Evolutionary conservation across 2,329 filamentous ascomycete genomes (phyloP), one percentile per base, ranked within the genome.

Genomic region (Chrysoporthe austroafricana): DNA sequence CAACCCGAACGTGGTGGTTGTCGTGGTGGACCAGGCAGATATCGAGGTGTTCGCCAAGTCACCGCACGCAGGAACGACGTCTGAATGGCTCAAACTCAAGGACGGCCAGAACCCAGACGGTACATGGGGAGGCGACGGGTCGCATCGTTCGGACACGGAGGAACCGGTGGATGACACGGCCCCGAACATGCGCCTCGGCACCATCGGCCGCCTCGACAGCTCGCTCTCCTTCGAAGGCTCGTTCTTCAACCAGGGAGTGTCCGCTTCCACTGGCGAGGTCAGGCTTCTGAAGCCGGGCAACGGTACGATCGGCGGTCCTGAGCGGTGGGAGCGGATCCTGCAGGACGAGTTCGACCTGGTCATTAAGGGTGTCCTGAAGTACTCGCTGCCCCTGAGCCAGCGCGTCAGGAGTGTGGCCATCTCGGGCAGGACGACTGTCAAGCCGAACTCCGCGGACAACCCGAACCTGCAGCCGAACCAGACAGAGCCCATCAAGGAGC

Each of bases 1-100:
- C 73, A 99, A 99, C 76, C 94, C 95, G 0, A 99, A 98, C 73
- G 89, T 97, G 52, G 91, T 98, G 50, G 89, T 93, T 1, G 91
- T 99, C 54, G 91, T 91, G 2, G 88, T 99, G 48, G 90, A 92
- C 71, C 90, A 94, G 59, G 91, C 96, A 75, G 94, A 98, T 76
- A 85, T 98, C 67, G 94, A 96, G 74, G 87, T 99, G 43, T 98
- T 98, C 78, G 96, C 96, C 42, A 97, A 96, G 79, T 97, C 94
- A 69, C 93, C 92, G 69, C 92, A 95, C 76, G 91, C 95, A 14
- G 92, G 92, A n/a, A 85, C 84, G 8, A 87, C 89, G 73, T 85
- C 83, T 36, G n/a, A 44, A 13, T 59, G 44, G 44, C 42, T 59
- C n/a, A 56, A 50, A 2, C 39, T 21, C 84, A 88, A 74, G 88